Evolutionary conservation across 140 eudicot genomes (phyloP), one percentile per base, ranked within the genome.

Genomic region (Bidens hawaiensis): DNA sequence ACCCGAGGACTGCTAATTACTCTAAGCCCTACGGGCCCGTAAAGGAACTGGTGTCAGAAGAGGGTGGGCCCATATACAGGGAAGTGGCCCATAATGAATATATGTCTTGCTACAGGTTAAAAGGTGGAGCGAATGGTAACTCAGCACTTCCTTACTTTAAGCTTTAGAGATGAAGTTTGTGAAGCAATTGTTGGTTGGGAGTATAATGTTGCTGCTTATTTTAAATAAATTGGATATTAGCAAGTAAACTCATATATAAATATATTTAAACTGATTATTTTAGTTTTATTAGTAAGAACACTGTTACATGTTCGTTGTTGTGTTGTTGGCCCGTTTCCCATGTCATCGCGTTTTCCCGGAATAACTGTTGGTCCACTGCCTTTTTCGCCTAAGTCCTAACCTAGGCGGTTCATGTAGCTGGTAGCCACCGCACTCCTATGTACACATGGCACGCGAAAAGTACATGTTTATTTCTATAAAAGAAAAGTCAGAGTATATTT

Each of bases 141-240:
- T 76, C 90, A 15, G 76, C 84, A 14, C 85, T 88, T 75, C 68
- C 90, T 21, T 76, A 70, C 65, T 88, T 82, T 60, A 76, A 43
- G 76, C 50, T 84, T 24, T 55, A 68, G 62, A 23, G 47, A 67
- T 47, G 30, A 14, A 46, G 41, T 27, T 41, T 54, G 33, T 67
- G 19, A 41, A 43, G 24, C 52, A 47, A 15, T 17, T 21, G 22
- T 23, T 26, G 24, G 22, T 23, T 26, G 24, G 43, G 55, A 49
- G 33, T 38, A 2, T 62, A 40, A n/a, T 16, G 24, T 14, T n/a
- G n/a, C n/a, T n/a, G n/a, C n/a, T n/a, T 30, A 14, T 27, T 15
- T 27, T 1, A 6, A 71, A 62, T 51, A 26, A 62, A 70, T 23
- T 36, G n/a, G 7, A 50, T 14, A 18, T 27, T 69, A n/a, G 62